These are phyloP conservation scores for Incumbomyces delicatus DNA, from an alignment of 2,329 filamentous ascomycete species.

Conservation along the genomic window DNA sequence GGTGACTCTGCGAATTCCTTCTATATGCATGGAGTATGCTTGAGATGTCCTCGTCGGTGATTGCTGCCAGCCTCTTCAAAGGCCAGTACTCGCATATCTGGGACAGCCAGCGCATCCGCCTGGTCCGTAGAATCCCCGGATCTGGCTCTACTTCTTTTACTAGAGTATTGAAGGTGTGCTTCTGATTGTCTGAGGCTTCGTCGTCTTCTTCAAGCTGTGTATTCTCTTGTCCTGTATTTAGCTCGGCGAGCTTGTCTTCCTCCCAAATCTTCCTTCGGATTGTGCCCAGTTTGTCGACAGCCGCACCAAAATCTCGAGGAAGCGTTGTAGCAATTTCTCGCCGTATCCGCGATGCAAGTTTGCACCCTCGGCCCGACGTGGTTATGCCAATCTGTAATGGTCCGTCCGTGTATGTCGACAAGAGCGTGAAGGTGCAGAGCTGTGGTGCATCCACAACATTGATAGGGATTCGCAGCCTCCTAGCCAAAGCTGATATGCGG, in stretches of 20 bases:
- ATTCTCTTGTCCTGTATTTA: constrained; percentile 32
- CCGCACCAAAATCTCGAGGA: constrained; percentile 62
- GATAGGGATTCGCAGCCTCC: constrained; percentile 71
- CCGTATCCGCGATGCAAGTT: constrained; percentile 78
- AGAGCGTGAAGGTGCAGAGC: constrained; percentile 79
- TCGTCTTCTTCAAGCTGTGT: constrained; percentile 37
- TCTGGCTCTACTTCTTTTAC: constrained; percentile 57
- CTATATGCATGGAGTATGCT: constrained; percentile 64
- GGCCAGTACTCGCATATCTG: constrained; percentile 99
- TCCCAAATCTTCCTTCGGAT: constrained; percentile 62
- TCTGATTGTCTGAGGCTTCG: constrained; percentile 51
- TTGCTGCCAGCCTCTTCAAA: constrained; percentile 65
- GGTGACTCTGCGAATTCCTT: constrained; percentile 21
- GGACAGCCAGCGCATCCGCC: constrained; percentile 82
- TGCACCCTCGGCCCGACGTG: constrained; percentile 89
- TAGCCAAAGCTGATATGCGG: constrained; percentile 67
- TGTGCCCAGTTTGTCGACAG: constrained; percentile 67
- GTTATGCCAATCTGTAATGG: constrained; percentile 92
- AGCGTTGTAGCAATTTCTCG: constrained; percentile 76
- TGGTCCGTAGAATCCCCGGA: constrained; percentile 60
- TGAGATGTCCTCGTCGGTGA: constrained; percentile 72
- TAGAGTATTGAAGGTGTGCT: constrained; percentile 72
- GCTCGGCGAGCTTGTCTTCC: constrained; percentile 48
- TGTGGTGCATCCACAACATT: constrained; percentile 83
- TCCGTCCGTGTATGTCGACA: constrained; percentile 81